Evolutionary conservation across 129 eudicot species (phyloP), one percentile per base, ranked within the genome.

Genomic region (Glebionis coronaria): DNA sequence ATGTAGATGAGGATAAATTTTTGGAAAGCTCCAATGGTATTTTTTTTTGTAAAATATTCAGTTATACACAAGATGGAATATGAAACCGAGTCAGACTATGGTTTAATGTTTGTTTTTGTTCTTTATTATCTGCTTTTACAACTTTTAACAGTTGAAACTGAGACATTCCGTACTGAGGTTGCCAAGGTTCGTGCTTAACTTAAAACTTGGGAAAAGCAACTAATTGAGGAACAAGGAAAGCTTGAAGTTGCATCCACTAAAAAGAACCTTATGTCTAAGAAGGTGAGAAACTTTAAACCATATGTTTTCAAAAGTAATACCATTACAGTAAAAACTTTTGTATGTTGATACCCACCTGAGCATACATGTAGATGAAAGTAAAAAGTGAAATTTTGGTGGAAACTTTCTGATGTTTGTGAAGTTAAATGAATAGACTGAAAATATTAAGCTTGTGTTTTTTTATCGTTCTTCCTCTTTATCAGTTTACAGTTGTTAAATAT

Each of bases 121-220:
- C n/a, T 25, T 11, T 23, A 20, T 12, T 20, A 20, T 2, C 8
- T 20, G 25, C 4, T 23, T 67, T 52, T 67, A 14, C 56, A 15
- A 5, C 7, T 42, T 25, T 67, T 12, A 42, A 67, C 80, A 93
- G 98, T 57, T 81, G 98, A 93, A 81, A 88, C 98, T 12, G 98
- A 93, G 86, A 76, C 19, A 59, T 88, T 80, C 67, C 89, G 84
- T 44, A 29, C 73, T 51, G 92, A 93, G 81, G 84, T 88, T 68
- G 75, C 83, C 21, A 86, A 80, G 68, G 90, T 88, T 71, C 96
- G 96, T 44, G 69, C 82, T 66, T 90, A 93, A 67, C 67, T 93
- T 25, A 84, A 88, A 71, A 96, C 98, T 31, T 93, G 98, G 98
- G 98, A 93, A 63, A 84, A 84, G 61, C 84, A 93, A 46, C 60